Evolutionary conservation across 2,329 filamentous ascomycete species (phyloP).

Genomic region (Fusarium sp.): DNA sequence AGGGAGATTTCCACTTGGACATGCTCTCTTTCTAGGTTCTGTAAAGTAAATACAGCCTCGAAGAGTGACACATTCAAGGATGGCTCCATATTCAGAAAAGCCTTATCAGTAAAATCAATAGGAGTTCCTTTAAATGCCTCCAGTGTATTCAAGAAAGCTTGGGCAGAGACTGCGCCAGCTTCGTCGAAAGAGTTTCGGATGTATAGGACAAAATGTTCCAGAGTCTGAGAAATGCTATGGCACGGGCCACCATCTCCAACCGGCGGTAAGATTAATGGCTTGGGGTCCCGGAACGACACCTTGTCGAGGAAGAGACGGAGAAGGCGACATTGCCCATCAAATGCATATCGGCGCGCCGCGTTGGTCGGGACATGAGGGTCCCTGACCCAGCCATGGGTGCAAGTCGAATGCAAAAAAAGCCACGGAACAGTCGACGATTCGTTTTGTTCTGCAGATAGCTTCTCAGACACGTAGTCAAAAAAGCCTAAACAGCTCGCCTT

Average conservation of each 20-base stretch:
- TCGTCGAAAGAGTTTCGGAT: not conserved
- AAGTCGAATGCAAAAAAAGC: not conserved
- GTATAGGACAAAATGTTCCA: not conserved
- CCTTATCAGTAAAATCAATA: not conserved
- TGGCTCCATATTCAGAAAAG: not conserved
- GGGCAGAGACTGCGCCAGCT: not conserved
- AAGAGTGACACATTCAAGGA: not conserved
- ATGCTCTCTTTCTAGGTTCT: not conserved
- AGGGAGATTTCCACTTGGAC: not conserved
- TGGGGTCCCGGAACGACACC: not conserved
- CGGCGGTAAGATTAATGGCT: not conserved
- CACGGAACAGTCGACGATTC: not conserved
- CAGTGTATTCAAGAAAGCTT: not conserved
- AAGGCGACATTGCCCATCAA: not conserved
- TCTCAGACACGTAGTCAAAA: not conserved
- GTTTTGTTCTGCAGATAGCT: not conserved
- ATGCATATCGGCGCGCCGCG: not conserved
- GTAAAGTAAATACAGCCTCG: not conserved
- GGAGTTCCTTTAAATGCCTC: not conserved
- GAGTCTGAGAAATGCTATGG: not conserved
- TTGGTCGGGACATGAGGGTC: accelerated
- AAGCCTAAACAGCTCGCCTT: not conserved
- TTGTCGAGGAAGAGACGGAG: not conserved
- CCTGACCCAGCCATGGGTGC: not conserved
- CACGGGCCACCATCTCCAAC: not conserved